Conservation (phyloP, 192 early-diverging fungal genomes). For the Kappamyces sp. region DNA sequence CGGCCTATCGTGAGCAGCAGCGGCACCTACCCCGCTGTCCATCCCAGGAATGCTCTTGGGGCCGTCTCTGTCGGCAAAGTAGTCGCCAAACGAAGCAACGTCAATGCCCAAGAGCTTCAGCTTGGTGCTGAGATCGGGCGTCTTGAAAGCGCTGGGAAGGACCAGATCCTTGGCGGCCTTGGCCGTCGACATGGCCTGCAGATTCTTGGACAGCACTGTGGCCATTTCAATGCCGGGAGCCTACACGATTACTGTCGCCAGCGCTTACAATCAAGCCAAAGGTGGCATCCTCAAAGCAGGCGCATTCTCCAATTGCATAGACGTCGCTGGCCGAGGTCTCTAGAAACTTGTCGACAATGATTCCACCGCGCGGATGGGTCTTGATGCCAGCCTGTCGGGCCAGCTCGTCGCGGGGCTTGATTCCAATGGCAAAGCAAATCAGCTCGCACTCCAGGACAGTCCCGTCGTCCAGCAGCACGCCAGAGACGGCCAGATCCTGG, state of each 20-base stretch:
- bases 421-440: slow-evolving; percentile 51
- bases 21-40: neutral
- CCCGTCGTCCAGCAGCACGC: slow-evolving; percentile 14
- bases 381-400: slow-evolving; percentile 41
- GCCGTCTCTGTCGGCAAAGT: slow-evolving; percentile 42
- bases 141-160: slow-evolving; percentile 33
- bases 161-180: neutral
- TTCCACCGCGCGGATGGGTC: slow-evolving; percentile 47
- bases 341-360: slow-evolving; percentile 49
- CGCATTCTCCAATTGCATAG: slow-evolving; percentile 63
- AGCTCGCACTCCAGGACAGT: slow-evolving; percentile 36
- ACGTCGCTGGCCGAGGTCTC: slow-evolving; percentile 35
- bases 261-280: slow-evolving; percentile 40
- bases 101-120: slow-evolving; percentile 64
- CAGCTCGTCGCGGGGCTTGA: slow-evolving; percentile 53
- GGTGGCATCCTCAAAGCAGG: slow-evolving; percentile 31
- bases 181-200: slow-evolving; percentile 13
- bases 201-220: slow-evolving; percentile 52
- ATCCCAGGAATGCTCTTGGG: slow-evolving; percentile 9
- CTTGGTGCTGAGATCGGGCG: slow-evolving; percentile 61
- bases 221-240: slow-evolving; percentile 71
- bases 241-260: slow-evolving; percentile 25
- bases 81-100: slow-evolving; percentile 65
- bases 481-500: neutral
- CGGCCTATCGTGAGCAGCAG: neutral